phyloP scores from a whole-genome alignment of 1,284 basidiomycete genomes.

The Anthracocystis walkeri region DNA sequence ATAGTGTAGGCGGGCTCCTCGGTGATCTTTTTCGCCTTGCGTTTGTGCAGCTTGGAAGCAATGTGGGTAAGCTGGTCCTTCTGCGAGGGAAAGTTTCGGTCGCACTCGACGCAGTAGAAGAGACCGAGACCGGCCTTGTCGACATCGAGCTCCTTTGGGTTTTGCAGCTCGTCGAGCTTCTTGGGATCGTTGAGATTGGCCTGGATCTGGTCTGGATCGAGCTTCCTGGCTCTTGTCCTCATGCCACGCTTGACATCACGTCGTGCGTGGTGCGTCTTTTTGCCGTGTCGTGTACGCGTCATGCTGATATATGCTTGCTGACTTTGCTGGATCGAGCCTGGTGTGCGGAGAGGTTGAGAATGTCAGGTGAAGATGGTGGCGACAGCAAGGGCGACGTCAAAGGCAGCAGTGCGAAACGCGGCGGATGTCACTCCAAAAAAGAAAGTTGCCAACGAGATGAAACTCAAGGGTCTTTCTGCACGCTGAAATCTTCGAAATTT shows the following conservation, averaged over 20 bases:
- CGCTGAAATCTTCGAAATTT: slow-evolving; percentile 2
- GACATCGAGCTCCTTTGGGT: slow-evolving; percentile 64
- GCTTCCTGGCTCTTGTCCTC: slow-evolving; percentile 66
- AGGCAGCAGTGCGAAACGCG: neutral
- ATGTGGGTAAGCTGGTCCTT: slow-evolving; percentile 64
- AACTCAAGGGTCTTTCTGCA: slow-evolving; percentile 11
- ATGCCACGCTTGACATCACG: slow-evolving; percentile 66
- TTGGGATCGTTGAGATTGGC: slow-evolving; percentile 58
- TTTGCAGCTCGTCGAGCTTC: slow-evolving; percentile 56
- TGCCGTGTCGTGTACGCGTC: slow-evolving; percentile 63
- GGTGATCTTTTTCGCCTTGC: slow-evolving; percentile 61
- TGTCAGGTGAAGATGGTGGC: no score
- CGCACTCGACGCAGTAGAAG: slow-evolving; percentile 69
- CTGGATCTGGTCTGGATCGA: slow-evolving; percentile 67
- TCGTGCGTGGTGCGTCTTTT: slow-evolving; percentile 67
- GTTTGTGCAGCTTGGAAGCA: slow-evolving; percentile 66
- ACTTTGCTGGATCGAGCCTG: neutral
- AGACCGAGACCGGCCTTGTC: slow-evolving; percentile 69
- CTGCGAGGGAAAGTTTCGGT: slow-evolving; percentile 64
- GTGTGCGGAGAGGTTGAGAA: neutral
- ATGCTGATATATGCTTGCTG: slow-evolving; percentile 23
- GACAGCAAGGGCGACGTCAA: no score
- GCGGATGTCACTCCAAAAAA: neutral
- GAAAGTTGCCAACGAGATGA: neutral
- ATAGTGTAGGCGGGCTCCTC: slow-evolving; percentile 66